Evolutionary conservation across 345 rosid genomes (phyloP).

Genomic region (Geranium brycei): DNA sequence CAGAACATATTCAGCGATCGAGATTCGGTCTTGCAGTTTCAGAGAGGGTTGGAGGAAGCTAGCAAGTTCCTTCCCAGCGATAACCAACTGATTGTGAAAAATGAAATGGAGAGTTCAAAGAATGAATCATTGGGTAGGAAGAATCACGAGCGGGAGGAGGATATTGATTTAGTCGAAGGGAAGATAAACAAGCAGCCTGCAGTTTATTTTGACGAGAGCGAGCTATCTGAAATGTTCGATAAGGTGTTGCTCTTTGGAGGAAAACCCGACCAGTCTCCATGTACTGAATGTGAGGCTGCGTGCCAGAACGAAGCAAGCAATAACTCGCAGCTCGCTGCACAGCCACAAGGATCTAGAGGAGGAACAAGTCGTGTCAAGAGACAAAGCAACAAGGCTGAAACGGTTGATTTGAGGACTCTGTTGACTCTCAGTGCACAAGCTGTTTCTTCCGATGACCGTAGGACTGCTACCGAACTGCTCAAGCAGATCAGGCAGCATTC

Average conservation of each 20-base stretch:
- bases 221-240: constrained; percentile 55
- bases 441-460: constrained; percentile 16
- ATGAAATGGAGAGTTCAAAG: constrained; percentile 1
- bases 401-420: constrained; percentile 36
- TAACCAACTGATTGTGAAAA: constrained; percentile 4
- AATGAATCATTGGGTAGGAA: constrained; percentile 35
- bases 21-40: constrained; percentile 26
- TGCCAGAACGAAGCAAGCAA: not conserved
- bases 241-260: constrained; percentile 24
- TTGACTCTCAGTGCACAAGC: constrained; percentile 37
- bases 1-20: constrained; percentile 15
- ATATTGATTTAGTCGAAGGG: constrained; percentile 29
- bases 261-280: not conserved
- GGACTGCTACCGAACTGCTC: constrained; percentile 23
- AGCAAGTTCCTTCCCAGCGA: constrained; percentile 19
- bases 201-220: constrained; percentile 22
- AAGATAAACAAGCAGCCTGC: constrained; percentile 50
- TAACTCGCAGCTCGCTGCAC: constrained; percentile 9
- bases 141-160: constrained; percentile 38
- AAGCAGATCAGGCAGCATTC: constrained; percentile 31
- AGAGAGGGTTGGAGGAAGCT: constrained; percentile 25
- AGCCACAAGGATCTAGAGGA: constrained; percentile 10
- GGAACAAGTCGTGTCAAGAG: constrained; percentile 17
- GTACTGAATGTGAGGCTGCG: not conserved
- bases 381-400: constrained; percentile 14